Evolutionary conservation across 2,329 filamentous ascomycete species (phyloP).

Genomic region (Colletotrichum spinosum): DNA sequence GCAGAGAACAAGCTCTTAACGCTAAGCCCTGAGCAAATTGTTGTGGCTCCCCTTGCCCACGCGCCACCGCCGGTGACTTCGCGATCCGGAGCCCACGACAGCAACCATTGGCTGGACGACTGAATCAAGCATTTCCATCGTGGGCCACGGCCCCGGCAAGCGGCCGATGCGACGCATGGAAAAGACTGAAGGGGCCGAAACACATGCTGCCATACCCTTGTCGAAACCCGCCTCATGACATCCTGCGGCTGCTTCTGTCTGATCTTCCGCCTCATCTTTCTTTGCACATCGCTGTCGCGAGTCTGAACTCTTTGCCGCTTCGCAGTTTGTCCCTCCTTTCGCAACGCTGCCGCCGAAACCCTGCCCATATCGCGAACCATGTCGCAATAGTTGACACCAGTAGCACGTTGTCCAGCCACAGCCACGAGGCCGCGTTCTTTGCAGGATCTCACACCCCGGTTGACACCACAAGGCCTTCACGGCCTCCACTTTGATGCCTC

Average conservation of each 20-base stretch:
- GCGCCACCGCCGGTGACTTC: slow-evolving; percentile 4
- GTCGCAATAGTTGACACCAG: background rate
- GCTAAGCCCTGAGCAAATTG: slow-evolving; percentile 32
- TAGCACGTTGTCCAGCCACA: background rate
- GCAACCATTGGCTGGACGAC: slow-evolving; percentile 8
- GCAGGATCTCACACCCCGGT: background rate
- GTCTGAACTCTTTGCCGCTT: slow-evolving; percentile 10
- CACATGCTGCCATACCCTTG: slow-evolving; percentile 20
- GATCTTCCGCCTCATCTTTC: slow-evolving; percentile 35
- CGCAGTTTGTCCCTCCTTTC: background rate
- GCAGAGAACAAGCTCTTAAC: background rate
- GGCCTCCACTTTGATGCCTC: slow-evolving; percentile 1
- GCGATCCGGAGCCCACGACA: slow-evolving; percentile 2
- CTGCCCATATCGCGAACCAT: slow-evolving; percentile 13
- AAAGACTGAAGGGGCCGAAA: slow-evolving; percentile 3
- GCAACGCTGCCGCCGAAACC: slow-evolving; percentile 11
- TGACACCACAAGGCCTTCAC: background rate
- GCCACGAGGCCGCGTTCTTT: background rate
- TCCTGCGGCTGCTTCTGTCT: slow-evolving; percentile 35
- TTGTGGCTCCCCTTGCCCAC: slow-evolving; percentile 12
- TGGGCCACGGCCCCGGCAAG: slow-evolving; percentile 14
- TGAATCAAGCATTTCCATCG: slow-evolving; percentile 22
- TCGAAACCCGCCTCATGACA: slow-evolving; percentile 31
- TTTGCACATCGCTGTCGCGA: slow-evolving; percentile 1
- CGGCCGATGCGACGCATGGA: slow-evolving; percentile 20